Percentiles rank a stretch among this genome's conserved stretches.
Conservation (phyloP, 768 basidiomycete species). For the Collybia nuda region DNA sequence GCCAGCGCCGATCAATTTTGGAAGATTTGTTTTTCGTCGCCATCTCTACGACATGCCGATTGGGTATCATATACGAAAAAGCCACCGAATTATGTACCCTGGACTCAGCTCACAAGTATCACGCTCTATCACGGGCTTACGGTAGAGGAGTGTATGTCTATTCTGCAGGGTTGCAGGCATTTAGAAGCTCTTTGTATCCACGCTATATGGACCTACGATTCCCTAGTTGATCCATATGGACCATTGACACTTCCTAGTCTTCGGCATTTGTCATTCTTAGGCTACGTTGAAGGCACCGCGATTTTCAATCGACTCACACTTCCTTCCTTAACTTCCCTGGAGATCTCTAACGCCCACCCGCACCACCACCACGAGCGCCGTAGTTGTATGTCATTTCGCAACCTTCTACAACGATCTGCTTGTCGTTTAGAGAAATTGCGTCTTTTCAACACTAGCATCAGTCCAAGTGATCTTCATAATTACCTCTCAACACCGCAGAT, state of each 20-base stretch:
- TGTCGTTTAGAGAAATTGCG: neutral
- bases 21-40: neutral
- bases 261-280: neutral
- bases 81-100: neutral
- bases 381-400: neutral
- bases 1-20: slow-evolving; percentile 4
- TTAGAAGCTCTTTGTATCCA: too few species aligned
- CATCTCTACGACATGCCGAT: neutral
- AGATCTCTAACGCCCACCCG: neutral
- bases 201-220: neutral
- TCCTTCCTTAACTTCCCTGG: neutral
- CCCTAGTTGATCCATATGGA: neutral
- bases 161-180: neutral
- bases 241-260: slow-evolving; percentile 1
- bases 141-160: neutral
- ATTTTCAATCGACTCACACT: neutral
- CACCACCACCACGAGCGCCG: neutral
- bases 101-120: slow-evolving; percentile 4
- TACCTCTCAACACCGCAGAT: neutral
- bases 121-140: neutral
- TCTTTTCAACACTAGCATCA: neutral
- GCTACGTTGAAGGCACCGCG: neutral
- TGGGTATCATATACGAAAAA: neutral
- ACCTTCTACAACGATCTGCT: neutral
- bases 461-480: neutral